These are phyloP conservation scores for Penicillium sp. DNA, from an alignment of 2,329 filamentous ascomycete genomes.

Conservation along the genomic window DNA sequence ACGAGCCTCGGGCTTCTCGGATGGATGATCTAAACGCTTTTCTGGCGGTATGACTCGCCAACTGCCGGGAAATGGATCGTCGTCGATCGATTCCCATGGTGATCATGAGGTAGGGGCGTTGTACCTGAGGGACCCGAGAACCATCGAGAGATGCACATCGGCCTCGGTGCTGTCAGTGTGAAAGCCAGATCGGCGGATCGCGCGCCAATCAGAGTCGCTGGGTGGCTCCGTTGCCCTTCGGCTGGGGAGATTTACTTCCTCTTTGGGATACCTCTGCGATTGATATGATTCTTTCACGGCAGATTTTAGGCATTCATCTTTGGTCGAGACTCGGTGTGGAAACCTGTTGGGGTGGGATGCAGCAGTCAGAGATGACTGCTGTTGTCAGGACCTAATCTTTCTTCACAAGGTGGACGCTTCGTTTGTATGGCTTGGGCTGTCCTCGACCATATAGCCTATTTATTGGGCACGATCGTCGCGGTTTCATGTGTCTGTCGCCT, in stretches of 20 bases:
- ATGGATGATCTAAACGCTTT: background rate
- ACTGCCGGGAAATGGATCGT: background rate
- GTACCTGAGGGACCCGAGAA: background rate
- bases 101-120: background rate
- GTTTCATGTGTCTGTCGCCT: background rate
- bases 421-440: background rate
- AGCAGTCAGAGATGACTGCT: background rate
- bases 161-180: constrained; percentile 13
- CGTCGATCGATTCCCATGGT: background rate
- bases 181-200: constrained; percentile 5
- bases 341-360: background rate
- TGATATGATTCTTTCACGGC: background rate
- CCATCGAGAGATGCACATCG: background rate
- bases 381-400: background rate
- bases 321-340: background rate
- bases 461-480: background rate
- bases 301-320: background rate
- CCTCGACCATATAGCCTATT: background rate
- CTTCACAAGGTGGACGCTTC: background rate
- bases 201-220: background rate
- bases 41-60: background rate
- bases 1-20: constrained; percentile 3
- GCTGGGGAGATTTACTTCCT: constrained; percentile 5
- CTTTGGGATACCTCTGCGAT: constrained; percentile 4
- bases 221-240: background rate